Conservation (phyloP, 202 grass and related monocot species). For the Dendrocalamus latiflorus region DNA sequence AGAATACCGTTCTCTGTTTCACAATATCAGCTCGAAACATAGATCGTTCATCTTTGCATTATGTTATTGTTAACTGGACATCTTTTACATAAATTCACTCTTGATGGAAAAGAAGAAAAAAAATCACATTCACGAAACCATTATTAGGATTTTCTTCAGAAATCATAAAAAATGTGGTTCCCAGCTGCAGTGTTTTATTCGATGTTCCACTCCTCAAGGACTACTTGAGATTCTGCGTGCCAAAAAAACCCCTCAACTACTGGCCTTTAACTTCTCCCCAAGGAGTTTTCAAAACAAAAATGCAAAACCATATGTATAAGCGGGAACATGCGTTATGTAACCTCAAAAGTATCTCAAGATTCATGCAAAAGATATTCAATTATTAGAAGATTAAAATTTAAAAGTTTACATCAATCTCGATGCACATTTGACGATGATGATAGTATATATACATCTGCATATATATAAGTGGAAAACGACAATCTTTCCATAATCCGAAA, state of each 20-base stretch:
- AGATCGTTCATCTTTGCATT: neutral
- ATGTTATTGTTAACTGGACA: neutral
- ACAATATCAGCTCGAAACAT: neutral
- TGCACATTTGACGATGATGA: no score
- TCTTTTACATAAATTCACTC: neutral
- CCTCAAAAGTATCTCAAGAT: no score
- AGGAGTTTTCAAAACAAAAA: neutral
- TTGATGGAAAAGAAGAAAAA: neutral
- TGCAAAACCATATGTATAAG: no score
- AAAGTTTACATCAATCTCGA: no score
- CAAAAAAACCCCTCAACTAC: neutral
- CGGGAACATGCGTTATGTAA: no score
- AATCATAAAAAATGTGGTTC: neutral
- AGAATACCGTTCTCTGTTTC: neutral
- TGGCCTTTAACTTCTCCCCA: conserved; percentile 62
- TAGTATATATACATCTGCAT: no score
- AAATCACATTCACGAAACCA: neutral
- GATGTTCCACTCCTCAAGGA: neutral
- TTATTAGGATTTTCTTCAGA: neutral
- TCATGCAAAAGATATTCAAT: no score
- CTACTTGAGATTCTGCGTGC: neutral
- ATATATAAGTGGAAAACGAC: no score
- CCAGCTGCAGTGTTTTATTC: neutral
- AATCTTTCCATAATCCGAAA: no score
- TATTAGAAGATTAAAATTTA: no score